Base-by-base conservation (phyloP, 495 filamentous ascomycete genomes). In the Coniosporium apollinis region DNA sequence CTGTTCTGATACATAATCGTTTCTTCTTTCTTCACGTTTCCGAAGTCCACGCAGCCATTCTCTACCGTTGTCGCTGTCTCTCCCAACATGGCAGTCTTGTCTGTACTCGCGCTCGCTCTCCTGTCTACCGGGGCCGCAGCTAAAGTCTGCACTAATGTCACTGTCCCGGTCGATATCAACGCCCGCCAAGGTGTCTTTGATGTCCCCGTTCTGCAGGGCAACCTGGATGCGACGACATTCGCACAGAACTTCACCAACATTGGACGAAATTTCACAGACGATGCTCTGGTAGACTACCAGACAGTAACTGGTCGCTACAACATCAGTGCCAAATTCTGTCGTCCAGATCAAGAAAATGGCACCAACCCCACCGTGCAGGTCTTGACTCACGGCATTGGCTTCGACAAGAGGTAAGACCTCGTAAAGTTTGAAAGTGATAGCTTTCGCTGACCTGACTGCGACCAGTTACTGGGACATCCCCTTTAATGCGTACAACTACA, bases 311-410 rank as follows among this genome's bases (percentile, higher is more conserved):
- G 61, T n/a, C 54, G 43, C 22, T 69, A 62, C 48, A 42, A 59
- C 10, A 62, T 71, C 44, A 53, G 42, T n/a, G 60, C 60, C 1
- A 57, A 54, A 5, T 69, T 61, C 47, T 71, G 66, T 48, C 44
- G 50, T 32, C 67, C 62, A 1, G 50, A 37, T 8, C 54, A 48
- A 3, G 51, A 47, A 30, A 47, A 52, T 5, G 34, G 30, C 2
- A 32, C 30, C 9, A 22, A 37, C 18, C 32, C 32, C 7, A 53
- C 46, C 1, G 47, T 77, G 5, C 72, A 76, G 46, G 39, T 79
- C 26, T 48, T 76, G 4, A 72, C 71, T 0, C 73, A 79, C 46
- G 73, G 74, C 22, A 59, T 74, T 45, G 70, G 67, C 10, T 74
- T 72, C 41, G 68, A 73, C 40, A 68, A 64, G 22, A 51, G 49